Conservation (phyloP, 805 yeast species). For the Hemisphaericaspora nanyangensis region DNA sequence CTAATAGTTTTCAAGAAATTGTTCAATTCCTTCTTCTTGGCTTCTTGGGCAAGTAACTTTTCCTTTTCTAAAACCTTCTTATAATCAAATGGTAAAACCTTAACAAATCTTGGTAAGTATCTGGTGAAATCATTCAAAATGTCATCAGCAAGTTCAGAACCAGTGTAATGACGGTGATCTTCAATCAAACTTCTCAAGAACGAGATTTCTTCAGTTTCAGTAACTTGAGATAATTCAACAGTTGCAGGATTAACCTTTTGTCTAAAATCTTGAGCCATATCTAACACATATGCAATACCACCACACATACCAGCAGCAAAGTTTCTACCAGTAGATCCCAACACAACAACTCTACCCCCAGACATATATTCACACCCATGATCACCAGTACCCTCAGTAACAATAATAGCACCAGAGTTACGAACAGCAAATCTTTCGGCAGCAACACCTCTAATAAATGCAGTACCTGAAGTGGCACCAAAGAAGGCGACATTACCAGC, state of each 20-base stretch:
- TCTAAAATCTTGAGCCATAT: slow-evolving; percentile 88
- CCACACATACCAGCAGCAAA: slow-evolving; percentile 99
- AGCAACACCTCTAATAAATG: slow-evolving; percentile 93
- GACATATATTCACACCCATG: slow-evolving; percentile 99
- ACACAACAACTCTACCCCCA: slow-evolving; percentile 94
- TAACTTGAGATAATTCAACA: slow-evolving; percentile 71
- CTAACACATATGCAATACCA: slow-evolving; percentile 96
- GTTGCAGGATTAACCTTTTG: slow-evolving; percentile 76
- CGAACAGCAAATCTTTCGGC: slow-evolving; percentile 98
- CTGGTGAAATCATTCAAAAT: slow-evolving; percentile 85
- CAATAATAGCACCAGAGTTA: slow-evolving; percentile 97
- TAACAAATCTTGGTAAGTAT: slow-evolving; percentile 82
- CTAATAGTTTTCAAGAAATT: slow-evolving; percentile 65
- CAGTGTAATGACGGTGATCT: slow-evolving; percentile 93
- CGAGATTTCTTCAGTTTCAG: slow-evolving; percentile 90
- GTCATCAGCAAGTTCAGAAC: slow-evolving; percentile 82
- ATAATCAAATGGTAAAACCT: slow-evolving; percentile 90
- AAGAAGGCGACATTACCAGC: slow-evolving; percentile 97
- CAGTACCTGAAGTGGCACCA: slow-evolving; percentile 95
- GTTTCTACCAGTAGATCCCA: slow-evolving; percentile 88
- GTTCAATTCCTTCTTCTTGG: slow-evolving; percentile 62
- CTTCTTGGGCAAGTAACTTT: slow-evolving; percentile 58
- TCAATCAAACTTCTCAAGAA: slow-evolving; percentile 89
- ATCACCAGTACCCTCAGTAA: slow-evolving; percentile 96
- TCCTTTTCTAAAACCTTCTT: slow-evolving; percentile 83